These are phyloP conservation scores for Pugionium cornutum DNA, from an alignment of 345 rosid species.

Conservation along the genomic window DNA sequence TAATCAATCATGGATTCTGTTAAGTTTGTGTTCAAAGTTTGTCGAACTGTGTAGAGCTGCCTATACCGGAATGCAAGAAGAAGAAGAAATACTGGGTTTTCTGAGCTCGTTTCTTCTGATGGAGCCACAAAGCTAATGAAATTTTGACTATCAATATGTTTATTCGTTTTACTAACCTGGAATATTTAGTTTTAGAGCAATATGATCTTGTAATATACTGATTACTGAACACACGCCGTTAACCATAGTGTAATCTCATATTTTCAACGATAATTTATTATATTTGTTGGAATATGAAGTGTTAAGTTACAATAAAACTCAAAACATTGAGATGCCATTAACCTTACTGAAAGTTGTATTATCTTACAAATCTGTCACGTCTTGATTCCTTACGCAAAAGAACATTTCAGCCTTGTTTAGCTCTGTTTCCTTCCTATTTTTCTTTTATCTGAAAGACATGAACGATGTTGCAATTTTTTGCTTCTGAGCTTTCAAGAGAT, in stretches of 20 bases:
- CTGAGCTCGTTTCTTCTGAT: slow-evolving; percentile 25
- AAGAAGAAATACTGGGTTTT: slow-evolving; percentile 45
- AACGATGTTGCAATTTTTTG: not conserved
- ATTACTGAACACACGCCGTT: slow-evolving; percentile 7
- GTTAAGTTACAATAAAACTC: no score
- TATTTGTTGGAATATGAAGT: not conserved
- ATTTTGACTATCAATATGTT: slow-evolving; percentile 1
- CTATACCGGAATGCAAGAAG: slow-evolving; percentile 36
- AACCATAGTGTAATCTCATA: not conserved
- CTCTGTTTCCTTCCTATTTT: not conserved
- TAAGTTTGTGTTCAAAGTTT: slow-evolving; percentile 8
- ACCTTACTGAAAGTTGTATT: no score
- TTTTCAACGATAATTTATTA: not conserved
- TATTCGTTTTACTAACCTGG: slow-evolving; percentile 40
- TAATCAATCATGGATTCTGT: not conserved
- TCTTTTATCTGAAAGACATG: no score
- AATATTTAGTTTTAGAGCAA: slow-evolving; percentile 10
- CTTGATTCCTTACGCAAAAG: not conserved
- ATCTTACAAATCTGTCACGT: no score
- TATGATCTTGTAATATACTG: slow-evolving; percentile 32
- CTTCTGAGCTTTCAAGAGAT: slow-evolving; percentile 26
- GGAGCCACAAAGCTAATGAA: slow-evolving; percentile 9
- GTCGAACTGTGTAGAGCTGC: slow-evolving; percentile 33
- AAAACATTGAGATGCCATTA: no score
- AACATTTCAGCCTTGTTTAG: not conserved